These are phyloP conservation scores for Carallia brachiata DNA, from an alignment of 345 rosid genomes.

Conservation along the genomic window DNA sequence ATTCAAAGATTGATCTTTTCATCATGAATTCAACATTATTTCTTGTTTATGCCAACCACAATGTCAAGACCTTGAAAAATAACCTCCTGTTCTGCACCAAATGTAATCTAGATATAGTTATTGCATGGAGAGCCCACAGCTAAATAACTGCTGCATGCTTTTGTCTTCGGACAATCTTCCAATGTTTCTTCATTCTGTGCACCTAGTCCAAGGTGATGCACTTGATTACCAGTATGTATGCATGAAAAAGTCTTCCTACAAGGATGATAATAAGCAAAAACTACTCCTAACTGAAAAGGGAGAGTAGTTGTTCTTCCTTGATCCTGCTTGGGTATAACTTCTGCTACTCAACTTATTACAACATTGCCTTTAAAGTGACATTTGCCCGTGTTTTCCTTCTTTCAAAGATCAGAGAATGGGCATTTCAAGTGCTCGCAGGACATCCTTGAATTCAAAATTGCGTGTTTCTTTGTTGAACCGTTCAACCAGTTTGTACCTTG, in stretches of 20 bases:
- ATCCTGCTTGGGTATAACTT: neutral
- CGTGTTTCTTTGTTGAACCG: slow-evolving; percentile 70
- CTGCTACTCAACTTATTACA: neutral
- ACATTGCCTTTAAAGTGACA: neutral
- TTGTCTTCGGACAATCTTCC: too few species aligned
- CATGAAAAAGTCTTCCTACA: neutral
- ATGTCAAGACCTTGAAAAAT: too few species aligned
- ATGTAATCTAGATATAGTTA: too few species aligned
- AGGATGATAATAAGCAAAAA: neutral
- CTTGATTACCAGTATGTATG: neutral
- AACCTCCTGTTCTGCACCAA: too few species aligned
- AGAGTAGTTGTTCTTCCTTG: neutral
- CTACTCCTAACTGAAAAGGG: slow-evolving; percentile 3
- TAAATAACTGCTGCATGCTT: too few species aligned
- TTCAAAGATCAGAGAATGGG: slow-evolving; percentile 47
- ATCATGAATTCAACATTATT: too few species aligned
- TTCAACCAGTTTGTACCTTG: slow-evolving; percentile 72
- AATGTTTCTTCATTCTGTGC: too few species aligned
- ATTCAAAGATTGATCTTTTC: too few species aligned
- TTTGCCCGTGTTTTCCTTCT: neutral
- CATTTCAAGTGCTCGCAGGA: slow-evolving; percentile 73
- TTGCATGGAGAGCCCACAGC: too few species aligned
- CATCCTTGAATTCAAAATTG: slow-evolving; percentile 89
- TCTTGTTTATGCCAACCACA: too few species aligned
- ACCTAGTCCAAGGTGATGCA: too few species aligned